Percentiles rank a stretch among this genome's conserved stretches.
Evolutionary conservation across 805 yeast genomes (phyloP).

Genomic region (Candida caryicola): DNA sequence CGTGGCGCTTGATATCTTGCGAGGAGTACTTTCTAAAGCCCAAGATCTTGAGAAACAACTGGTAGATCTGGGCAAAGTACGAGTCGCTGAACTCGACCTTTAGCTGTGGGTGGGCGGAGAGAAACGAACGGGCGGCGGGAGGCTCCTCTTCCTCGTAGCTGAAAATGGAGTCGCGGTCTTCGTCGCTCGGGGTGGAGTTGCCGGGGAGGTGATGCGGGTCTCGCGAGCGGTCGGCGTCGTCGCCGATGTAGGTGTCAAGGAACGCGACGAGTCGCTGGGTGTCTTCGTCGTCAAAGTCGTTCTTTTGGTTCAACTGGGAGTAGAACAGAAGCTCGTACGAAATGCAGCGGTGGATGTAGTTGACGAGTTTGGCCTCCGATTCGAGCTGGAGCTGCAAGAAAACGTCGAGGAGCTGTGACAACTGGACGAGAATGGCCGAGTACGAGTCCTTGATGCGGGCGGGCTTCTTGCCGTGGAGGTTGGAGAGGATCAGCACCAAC

Average conservation of each 20-base stretch:
- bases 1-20: constrained; percentile 15
- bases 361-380: constrained; percentile 16
- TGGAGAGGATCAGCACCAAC: constrained; percentile 5
- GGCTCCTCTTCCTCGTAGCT: no score
- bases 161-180: constrained; percentile 19
- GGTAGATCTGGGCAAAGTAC: constrained; percentile 19
- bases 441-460: constrained; percentile 17
- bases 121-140: neutral
- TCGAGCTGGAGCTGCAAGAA: constrained; percentile 14
- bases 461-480: constrained; percentile 11
- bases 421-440: constrained; percentile 12
- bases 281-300: constrained; percentile 18
- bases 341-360: constrained; percentile 19
- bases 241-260: constrained; percentile 17
- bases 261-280: constrained; percentile 20
- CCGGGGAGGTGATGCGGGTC: no score
- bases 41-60: constrained; percentile 21
- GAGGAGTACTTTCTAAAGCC: constrained; percentile 12
- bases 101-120: constrained; percentile 10
- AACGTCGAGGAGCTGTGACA: constrained; percentile 16
- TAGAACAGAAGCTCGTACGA: constrained; percentile 16
- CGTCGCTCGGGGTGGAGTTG: neutral
- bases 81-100: constrained; percentile 16
- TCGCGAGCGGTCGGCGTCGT: neutral
- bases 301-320: constrained; percentile 14